Base-by-base conservation (phyloP, 2,329 filamentous ascomycete genomes). In the Monosporascus ibericus region DNA sequence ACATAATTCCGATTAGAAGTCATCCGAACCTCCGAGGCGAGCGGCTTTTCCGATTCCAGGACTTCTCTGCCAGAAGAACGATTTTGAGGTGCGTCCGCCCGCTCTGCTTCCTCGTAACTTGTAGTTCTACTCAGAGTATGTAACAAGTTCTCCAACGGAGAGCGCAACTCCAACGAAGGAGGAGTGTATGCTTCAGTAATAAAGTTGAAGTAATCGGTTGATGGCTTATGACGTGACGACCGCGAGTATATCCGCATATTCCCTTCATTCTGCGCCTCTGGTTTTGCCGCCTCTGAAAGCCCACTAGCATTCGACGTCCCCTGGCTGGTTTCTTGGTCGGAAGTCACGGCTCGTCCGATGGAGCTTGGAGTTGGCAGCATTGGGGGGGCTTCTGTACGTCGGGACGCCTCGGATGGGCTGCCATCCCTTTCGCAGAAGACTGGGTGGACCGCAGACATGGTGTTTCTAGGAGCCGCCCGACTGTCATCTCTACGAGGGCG, bases 181-280 rank as follows among this genome's bases (percentile, higher is more conserved):
- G 62, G 61, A 17, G 62, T 53, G 49, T 66, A 68, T 3, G 66
- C 60, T 42, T 68, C 62, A 44, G 46, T 63, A 11, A 68, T 61
- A 40, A 65, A 66, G 8, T 59, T 54, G 30, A 67, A 66, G 48
- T 66, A 68, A 49, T 67, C 65, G 3, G 58, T 52, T 8, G 63
- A 60, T 50, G 57, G 58, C 15, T 62, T 57, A 34, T 53, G 44
- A 37, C 59, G 55, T 18, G 48, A 38, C 46, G 58, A 53, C 42
- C 59, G 56, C 9, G 50, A 46, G 17, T 42, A 50, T 47, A 46
- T 47, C 22, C 52, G 51, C 5, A 44, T 37, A 24, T 59, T 55
- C 11, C n/a, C 54, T 18, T 58, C 57, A 22, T 44, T 44, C 40
- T 44, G 2, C 20, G 14, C 6, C 40, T 44, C 20, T 14, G 40